Base-by-base conservation (phyloP, 495 filamentous ascomycete species). In the Xylaria telfairii region DNA sequence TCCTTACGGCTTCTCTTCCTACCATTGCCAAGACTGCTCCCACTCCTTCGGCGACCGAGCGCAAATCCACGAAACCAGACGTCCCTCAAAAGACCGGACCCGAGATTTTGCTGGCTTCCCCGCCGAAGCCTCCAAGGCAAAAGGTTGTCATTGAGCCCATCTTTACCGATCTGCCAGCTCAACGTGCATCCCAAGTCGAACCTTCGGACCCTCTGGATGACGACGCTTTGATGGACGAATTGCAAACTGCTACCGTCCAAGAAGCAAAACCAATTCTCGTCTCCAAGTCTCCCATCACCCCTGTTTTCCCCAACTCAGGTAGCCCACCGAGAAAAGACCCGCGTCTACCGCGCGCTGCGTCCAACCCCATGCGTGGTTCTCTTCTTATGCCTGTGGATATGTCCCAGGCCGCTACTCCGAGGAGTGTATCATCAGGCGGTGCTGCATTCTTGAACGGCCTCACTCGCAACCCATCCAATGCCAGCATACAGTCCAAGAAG, bases 221-320 rank as follows among this genome's bases (percentile, higher is more conserved):
- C 78, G 93, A 97, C 79, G 93, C 90, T 41, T 91, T 97, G 73
- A 92, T 97, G 89, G 92, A 96, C 69, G 93, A 97, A 83, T 83
- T 97, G 63, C 92, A 92, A 72, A 92, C 88, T 44, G 94, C 93
- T 41, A 93, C 90, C 3, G 81, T 97, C 21, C 88, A 97, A 77
- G 88, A 97, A 81, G 94, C 94, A 30, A 92, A 92, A 75, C 92
- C 93, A 4, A 89, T 97, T 21, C 89, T 89, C 0, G 92, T 97
- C 9, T 90, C 91, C 1, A 94, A 94, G 77, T 93, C 94, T n/a
- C 93, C 94, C 65, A 88, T 92, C n/a, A 89, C 84, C 6, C 87
- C 89, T 0, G 83, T 88, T 46, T 91, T 91, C 76, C 84, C 90
- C 12, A 82, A 81, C 68, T 65, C 78, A 44, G 26, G 49, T 49